Conservation (phyloP, 2,329 filamentous ascomycete species). For the Dichotomopilus funicola region DNA sequence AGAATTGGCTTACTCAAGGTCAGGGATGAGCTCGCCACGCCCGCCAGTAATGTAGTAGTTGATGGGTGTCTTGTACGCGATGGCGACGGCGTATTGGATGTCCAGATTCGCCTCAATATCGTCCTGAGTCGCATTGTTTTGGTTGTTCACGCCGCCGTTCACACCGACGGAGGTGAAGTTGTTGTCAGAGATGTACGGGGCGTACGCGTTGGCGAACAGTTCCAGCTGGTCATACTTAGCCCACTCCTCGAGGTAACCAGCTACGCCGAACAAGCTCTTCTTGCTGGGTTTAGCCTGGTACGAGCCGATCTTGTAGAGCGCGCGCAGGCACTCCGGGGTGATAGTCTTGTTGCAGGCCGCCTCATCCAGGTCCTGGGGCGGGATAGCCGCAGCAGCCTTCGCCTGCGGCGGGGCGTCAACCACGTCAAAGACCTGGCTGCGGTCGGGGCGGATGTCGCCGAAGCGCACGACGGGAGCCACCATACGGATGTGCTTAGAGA, state of each 20-base stretch:
- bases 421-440: conserved; percentile 25
- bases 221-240: conserved; percentile 49
- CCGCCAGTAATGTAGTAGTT: conserved; percentile 55
- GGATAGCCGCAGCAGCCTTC: conserved; percentile 14
- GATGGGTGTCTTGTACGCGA: conserved; percentile 48
- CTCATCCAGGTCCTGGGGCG: conserved; percentile 19
- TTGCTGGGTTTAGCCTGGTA: conserved; percentile 50
- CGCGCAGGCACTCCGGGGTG: conserved; percentile 39
- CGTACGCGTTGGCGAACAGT: conserved; percentile 48
- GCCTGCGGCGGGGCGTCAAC: conserved; percentile 14
- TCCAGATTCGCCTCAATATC: conserved; percentile 55
- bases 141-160: conserved; percentile 48
- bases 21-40: conserved; percentile 37
- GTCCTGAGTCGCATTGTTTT: conserved; percentile 36
- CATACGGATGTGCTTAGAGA: conserved; percentile 50
- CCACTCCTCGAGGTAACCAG: conserved; percentile 37
- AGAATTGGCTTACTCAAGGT: conserved; percentile 32
- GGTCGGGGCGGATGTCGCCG: conserved; percentile 37
- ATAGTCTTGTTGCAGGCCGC: conserved; percentile 32
- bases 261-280: conserved; percentile 57
- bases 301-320: conserved; percentile 38
- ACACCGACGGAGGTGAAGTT: conserved; percentile 53
- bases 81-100: conserved; percentile 51
- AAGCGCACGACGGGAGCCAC: conserved; percentile 61
- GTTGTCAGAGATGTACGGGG: conserved; percentile 38